A percentile compares a stretch with the other conserved stretches of the same genome.
phyloP scores from a whole-genome alignment of 208 protist species.

The Leishmania major region DNA sequence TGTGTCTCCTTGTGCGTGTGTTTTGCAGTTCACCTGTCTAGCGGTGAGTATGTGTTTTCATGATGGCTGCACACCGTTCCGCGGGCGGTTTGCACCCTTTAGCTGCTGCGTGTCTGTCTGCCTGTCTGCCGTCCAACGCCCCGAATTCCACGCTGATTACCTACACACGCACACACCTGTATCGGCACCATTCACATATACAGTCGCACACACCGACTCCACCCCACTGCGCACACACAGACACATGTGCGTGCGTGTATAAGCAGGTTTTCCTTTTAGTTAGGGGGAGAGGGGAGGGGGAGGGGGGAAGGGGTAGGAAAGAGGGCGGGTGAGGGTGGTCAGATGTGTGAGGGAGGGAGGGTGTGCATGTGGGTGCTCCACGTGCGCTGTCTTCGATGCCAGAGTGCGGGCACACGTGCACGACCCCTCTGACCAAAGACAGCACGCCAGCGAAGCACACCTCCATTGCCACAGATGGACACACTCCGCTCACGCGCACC shows the following conservation, averaged over 20 bases:
- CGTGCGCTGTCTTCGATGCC: background rate
- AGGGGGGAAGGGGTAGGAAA: conserved; percentile 8
- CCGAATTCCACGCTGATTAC: background rate
- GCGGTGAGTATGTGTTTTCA: too few relatives aligned
- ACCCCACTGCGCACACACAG: background rate
- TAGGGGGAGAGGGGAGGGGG: background rate
- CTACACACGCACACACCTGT: background rate
- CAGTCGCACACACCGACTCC: background rate
- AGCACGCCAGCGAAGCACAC: background rate
- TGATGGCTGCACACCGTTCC: too few relatives aligned
- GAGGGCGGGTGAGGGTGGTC: background rate
- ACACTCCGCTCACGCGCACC: background rate
- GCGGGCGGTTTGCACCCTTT: background rate
- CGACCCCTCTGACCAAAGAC: background rate
- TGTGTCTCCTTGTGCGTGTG: background rate
- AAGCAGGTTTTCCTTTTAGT: background rate
- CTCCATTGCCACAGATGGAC: background rate
- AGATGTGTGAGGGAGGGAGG: background rate
- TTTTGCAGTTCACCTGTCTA: background rate
- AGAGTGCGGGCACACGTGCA: background rate
- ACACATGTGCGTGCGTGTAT: background rate
- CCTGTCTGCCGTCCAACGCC: background rate
- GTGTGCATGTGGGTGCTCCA: background rate
- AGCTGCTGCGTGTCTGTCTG: background rate
- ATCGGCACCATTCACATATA: background rate